A percentile compares a stretch with the other conserved stretches of the same genome.
Evolutionary conservation across 495 filamentous ascomycete species (phyloP).

Genomic region (Aspergillus incahuasiensis): DNA sequence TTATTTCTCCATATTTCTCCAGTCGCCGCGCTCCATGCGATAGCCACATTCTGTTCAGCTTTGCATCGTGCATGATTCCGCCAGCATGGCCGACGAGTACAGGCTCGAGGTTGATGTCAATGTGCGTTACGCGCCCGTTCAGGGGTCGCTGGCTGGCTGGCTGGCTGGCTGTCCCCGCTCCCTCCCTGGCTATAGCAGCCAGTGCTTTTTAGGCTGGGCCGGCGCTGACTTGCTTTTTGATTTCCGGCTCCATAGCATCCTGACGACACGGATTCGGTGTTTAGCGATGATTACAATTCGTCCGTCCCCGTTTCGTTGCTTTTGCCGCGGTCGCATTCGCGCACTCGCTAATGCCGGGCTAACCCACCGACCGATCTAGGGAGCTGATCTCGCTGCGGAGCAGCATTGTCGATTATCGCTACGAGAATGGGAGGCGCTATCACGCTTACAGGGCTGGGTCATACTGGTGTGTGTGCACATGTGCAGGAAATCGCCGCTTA

Average conservation of each 20-base stretch:
- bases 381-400: constrained; percentile 25
- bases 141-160: too few species aligned
- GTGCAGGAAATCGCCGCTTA: too few species aligned
- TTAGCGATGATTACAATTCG: constrained; percentile 7
- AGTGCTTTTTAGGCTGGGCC: background rate
- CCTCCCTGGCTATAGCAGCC: too few species aligned
- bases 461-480: constrained; percentile 50
- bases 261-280: background rate
- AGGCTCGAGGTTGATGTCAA: background rate
- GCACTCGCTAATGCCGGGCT: background rate
- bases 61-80: background rate
- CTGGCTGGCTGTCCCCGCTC: too few species aligned
- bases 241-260: background rate
- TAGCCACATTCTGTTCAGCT: background rate
- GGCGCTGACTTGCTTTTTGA: background rate
- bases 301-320: background rate
- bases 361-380: background rate
- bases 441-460: constrained; percentile 55
- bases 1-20: too few species aligned
- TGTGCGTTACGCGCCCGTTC: background rate
- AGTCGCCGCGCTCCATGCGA: background rate
- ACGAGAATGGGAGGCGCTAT: constrained; percentile 62
- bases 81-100: background rate
- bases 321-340: background rate
- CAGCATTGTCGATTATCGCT: constrained; percentile 30